A percentile compares a stretch with the other conserved stretches of the same genome.
Evolutionary conservation across 2,329 filamentous ascomycete genomes (phyloP).

Genomic region (Talaromyces piceae): DNA sequence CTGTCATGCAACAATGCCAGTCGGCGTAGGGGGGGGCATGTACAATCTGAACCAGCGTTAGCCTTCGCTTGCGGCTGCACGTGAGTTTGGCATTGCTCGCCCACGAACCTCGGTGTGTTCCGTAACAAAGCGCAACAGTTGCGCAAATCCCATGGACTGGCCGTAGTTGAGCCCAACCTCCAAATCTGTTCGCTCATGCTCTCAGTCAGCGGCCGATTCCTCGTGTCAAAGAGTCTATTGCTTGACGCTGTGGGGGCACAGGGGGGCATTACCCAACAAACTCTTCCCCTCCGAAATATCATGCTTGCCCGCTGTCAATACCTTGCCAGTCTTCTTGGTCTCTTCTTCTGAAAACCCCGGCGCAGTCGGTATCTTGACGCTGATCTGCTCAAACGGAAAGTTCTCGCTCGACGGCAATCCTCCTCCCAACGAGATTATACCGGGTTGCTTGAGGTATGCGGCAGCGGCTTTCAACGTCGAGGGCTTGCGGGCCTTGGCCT

Average conservation of each 20-base stretch:
- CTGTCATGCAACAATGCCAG: conserved; percentile 76
- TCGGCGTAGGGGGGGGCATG: conserved; percentile 81
- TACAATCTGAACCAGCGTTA: conserved; percentile 49
- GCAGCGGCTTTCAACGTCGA: conserved; percentile 80
- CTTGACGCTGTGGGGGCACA: not conserved
- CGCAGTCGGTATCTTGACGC: conserved; percentile 62
- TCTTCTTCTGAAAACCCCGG: conserved; percentile 65
- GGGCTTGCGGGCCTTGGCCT: conserved; percentile 52
- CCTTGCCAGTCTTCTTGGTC: conserved; percentile 52
- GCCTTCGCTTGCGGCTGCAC: not conserved
- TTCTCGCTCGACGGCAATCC: conserved; percentile 82
- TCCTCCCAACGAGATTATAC: conserved; percentile 76
- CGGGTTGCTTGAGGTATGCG: conserved; percentile 68
- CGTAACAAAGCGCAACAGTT: conserved; percentile 81
- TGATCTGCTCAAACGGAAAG: conserved; percentile 81
- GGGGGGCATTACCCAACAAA: conserved; percentile 7
- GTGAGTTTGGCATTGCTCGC: not conserved
- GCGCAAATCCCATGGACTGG: conserved; percentile 75
- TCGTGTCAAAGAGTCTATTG: not conserved
- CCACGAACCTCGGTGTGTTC: conserved; percentile 74
- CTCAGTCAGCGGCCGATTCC: conserved; percentile 7
- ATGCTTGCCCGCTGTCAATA: conserved; percentile 69
- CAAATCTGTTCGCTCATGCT: conserved; percentile 66
- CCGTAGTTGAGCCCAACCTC: conserved; percentile 89
- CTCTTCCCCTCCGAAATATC: conserved; percentile 55